phyloP scores from a whole-genome alignment of 176 grass and related monocot genomes.

The Hsuehochloa calcarea region DNA sequence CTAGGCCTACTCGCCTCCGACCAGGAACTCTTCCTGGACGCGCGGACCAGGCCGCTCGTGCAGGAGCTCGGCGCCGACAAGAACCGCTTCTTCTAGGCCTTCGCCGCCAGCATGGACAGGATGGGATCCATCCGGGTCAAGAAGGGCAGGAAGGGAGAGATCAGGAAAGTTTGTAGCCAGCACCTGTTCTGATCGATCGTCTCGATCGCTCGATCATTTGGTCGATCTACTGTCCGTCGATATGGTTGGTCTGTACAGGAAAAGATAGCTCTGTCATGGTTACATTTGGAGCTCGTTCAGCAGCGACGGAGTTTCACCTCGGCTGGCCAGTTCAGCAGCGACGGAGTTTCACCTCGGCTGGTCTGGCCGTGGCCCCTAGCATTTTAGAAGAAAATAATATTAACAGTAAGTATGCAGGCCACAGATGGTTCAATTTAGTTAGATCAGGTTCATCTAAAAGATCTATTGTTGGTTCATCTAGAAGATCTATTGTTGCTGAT shows the following conservation, averaged over 20 bases:
- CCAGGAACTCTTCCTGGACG: constrained; percentile 73
- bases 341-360: too few species aligned
- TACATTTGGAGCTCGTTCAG: not conserved
- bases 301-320: too few species aligned
- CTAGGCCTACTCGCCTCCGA: constrained; percentile 78
- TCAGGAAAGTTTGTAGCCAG: constrained; percentile 72
- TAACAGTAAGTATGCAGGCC: too few species aligned
- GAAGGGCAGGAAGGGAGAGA: constrained; percentile 81
- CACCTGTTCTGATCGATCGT: constrained; percentile 27
- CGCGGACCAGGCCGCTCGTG: constrained; percentile 61
- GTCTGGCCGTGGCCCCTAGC: too few species aligned
- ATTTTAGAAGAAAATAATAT: too few species aligned
- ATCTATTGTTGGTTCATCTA: too few species aligned
- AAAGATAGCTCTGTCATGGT: not conserved
- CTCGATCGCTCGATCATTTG: not conserved
- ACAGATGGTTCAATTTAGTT: too few species aligned
- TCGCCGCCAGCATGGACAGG: constrained; percentile 58
- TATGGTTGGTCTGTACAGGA: not conserved
- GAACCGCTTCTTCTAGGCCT: constrained; percentile 63
- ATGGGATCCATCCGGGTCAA: constrained; percentile 81
- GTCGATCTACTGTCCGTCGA: not conserved
- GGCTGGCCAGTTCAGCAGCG: too few species aligned
- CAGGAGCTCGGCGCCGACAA: constrained; percentile 54
- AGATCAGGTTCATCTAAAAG: too few species aligned
- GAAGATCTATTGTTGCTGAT: too few species aligned